Base-by-base conservation (phyloP, 1,139 yeast genomes). In the Blastobotrys elegans region DNA sequence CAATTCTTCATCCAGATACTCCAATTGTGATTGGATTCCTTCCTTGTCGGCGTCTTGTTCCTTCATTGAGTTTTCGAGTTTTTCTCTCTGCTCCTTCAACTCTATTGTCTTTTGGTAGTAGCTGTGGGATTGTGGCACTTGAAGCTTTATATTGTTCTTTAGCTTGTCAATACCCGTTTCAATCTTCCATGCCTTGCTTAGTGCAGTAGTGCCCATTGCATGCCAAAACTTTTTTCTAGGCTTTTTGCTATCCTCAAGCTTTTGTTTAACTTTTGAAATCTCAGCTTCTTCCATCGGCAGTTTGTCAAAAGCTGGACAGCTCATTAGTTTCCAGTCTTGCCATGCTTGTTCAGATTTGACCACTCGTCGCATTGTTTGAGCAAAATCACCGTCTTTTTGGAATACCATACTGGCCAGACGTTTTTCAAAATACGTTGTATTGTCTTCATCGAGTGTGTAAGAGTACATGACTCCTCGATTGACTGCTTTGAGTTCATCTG, bases 121-220 rank as follows among this genome's bases (percentile, higher is more conserved):
- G 24, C 40, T 47, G 36, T 50, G 52, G 1, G 64, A 53, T 3
- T 47, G 44, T 0, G 63, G 61, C 18, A 59, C 46, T 1, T 43
- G 30, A 31, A 43, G 51, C 29, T 50, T 38, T 5, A 47, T 37
- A 1, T 53, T 49, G 7, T 50, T 42, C 16, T 43, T 49, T 21
- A 60, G 50, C 34, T 44, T 45, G 5, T 56, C 58, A n/a, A 58
- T 36, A 2, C 67, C 68, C n/a, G 61, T 56, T 3, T 53, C 53
- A 10, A 57, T 54, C 41, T 59, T 58, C 69, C 68, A 64, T 13
- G 60, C 53, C 34, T 60, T 56, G 4, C 67, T 56, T 26, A 67
- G 53, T 2, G 66, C 61, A 3, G 69, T 62, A n/a, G 69, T 64
- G 4, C 71, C 71, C 66, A 67, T 61, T 3, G 58, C 42, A 49